Evolutionary conservation across 495 filamentous ascomycete species (phyloP).

Genomic region (Aspergillus carlsbadensis): DNA sequence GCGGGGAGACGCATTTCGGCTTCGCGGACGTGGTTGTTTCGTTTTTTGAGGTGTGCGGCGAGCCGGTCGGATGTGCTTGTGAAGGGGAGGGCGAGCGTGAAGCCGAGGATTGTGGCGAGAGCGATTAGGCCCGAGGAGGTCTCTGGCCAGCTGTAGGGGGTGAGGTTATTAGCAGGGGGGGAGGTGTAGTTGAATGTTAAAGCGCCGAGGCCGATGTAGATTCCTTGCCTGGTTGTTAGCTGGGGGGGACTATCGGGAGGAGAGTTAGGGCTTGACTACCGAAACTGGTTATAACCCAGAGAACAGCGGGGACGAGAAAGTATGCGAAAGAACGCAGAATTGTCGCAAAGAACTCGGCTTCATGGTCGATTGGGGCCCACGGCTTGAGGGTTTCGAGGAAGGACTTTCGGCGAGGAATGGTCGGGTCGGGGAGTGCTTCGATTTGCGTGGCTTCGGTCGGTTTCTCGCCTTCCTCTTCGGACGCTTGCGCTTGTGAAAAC

Average conservation of each 20-base stretch:
- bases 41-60: constrained; percentile 53
- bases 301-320: constrained; percentile 54
- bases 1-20: constrained; percentile 62
- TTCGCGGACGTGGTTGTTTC: constrained; percentile 57
- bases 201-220: constrained; percentile 59
- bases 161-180: constrained; percentile 51
- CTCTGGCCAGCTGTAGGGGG: constrained; percentile 59
- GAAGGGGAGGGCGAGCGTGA: constrained; percentile 54
- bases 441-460: not conserved
- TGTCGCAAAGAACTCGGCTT: constrained; percentile 45
- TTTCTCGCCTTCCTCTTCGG: constrained; percentile 10
- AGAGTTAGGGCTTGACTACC: constrained; percentile 14
- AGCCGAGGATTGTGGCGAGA: constrained; percentile 51
- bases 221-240: constrained; percentile 24
- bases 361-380: constrained; percentile 41
- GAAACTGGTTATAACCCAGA: constrained; percentile 58
- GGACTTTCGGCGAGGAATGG: constrained; percentile 24
- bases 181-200: constrained; percentile 61
- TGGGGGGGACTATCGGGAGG: not conserved
- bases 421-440: not conserved
- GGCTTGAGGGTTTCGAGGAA: constrained; percentile 45
- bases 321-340: constrained; percentile 52
- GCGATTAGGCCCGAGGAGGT: constrained; percentile 57
- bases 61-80: constrained; percentile 54
- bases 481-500: not conserved